Conservation (phyloP, 2,329 filamentous ascomycete species). For the Alternaria sp. region DNA sequence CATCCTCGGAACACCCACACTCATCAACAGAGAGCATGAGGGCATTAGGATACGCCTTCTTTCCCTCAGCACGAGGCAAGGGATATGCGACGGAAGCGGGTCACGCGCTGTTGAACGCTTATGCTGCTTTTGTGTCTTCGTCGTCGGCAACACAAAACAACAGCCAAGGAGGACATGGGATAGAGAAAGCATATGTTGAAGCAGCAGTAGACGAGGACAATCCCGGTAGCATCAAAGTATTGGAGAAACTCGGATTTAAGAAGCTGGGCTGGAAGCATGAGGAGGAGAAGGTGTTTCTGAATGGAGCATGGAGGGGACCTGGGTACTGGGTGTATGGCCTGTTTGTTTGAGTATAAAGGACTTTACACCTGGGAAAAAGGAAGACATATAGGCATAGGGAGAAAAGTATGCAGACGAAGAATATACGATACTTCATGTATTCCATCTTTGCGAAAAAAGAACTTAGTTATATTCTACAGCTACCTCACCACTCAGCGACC, state of each 20-base stretch:
- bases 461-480: neutral
- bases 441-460: neutral
- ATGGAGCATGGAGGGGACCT: conserved; percentile 33
- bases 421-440: neutral
- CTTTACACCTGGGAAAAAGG: neutral
- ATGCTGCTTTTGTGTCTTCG: conserved; percentile 1
- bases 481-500: conserved; percentile 55
- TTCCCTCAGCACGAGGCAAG: conserved; percentile 29
- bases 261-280: conserved; percentile 34
- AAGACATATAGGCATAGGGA: neutral
- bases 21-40: conserved; percentile 16
- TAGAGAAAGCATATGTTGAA: conserved; percentile 33
- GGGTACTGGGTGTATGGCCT: conserved; percentile 35
- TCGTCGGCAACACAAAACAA: neutral
- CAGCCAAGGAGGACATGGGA: neutral
- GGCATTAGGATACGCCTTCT: conserved; percentile 35
- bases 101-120: conserved; percentile 27
- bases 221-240: conserved; percentile 28
- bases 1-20: neutral
- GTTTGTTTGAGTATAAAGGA: conserved; percentile 19
- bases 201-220: conserved; percentile 35
- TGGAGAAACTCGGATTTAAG: conserved; percentile 38
- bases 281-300: conserved; percentile 33
- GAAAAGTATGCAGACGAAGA: neutral
- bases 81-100: conserved; percentile 43